Conservation (phyloP, 1,284 basidiomycete species). For the Tremellales sp. region DNA sequence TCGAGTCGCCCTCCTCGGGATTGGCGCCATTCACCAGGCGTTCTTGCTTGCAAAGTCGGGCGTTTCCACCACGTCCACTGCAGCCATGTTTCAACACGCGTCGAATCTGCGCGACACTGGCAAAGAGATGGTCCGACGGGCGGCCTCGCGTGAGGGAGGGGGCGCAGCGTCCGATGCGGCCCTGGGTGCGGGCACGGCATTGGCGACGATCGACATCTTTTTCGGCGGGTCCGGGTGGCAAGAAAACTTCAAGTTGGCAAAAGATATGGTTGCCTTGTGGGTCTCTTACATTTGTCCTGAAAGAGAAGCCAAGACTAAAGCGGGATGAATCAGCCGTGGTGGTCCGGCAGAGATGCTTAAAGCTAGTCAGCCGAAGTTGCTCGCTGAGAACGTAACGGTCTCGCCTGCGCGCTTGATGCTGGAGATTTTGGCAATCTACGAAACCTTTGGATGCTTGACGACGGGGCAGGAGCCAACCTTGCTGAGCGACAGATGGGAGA, state of each 20-base stretch:
- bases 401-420: slow-evolving; percentile 50
- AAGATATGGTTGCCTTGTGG: slow-evolving; percentile 50
- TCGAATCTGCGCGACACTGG: slow-evolving; percentile 36
- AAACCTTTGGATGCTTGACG: slow-evolving; percentile 52
- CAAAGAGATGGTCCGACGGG: slow-evolving; percentile 38
- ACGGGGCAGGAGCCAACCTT: slow-evolving; percentile 50
- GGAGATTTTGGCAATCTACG: slow-evolving; percentile 54
- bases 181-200: slow-evolving; percentile 49
- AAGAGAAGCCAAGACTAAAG: slow-evolving; percentile 3
- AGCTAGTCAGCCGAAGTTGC: slow-evolving; percentile 24
- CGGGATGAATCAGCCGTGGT: slow-evolving; percentile 37
- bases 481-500: slow-evolving; percentile 45
- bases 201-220: slow-evolving; percentile 53
- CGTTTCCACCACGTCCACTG: slow-evolving; percentile 33
- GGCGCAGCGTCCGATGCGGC: slow-evolving; percentile 47
- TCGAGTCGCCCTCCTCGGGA: slow-evolving; percentile 47
- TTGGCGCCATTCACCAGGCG: slow-evolving; percentile 49
- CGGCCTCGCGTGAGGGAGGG: slow-evolving; percentile 14
- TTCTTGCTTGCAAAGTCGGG: slow-evolving; percentile 46
- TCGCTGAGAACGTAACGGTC: slow-evolving; percentile 47
- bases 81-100: slow-evolving; percentile 41
- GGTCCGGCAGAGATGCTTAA: slow-evolving; percentile 47
- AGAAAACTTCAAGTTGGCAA: slow-evolving; percentile 51
- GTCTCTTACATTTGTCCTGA: slow-evolving; percentile 16
- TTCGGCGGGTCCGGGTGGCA: slow-evolving; percentile 51